Conservation (phyloP, 306 rosid genomes). For the Sphenostylis stenocarpa region DNA sequence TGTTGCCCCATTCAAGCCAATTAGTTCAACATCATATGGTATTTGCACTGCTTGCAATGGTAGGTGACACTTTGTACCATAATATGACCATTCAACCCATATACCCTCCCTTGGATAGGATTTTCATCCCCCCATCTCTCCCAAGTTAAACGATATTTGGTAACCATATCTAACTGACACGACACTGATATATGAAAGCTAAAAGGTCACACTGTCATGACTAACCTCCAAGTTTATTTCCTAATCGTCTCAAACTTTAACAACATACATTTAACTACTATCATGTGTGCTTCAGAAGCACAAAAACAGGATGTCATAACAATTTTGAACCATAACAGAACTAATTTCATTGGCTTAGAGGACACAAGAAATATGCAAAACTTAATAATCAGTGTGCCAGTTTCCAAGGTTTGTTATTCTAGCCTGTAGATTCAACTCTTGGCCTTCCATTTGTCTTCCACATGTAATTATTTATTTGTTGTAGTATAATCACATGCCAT, state of each 20-base stretch:
- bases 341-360: background rate
- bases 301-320: conserved; percentile 8
- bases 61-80: background rate
- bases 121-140: background rate
- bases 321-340: conserved; percentile 15
- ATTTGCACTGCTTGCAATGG: background rate
- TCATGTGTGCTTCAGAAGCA: background rate
- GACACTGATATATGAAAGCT: background rate
- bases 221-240: too few species aligned
- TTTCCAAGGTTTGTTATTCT: conserved; percentile 13
- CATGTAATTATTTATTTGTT: conserved; percentile 1
- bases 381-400: conserved; percentile 2
- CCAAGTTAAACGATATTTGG: background rate
- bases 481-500: background rate
- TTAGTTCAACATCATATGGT: background rate
- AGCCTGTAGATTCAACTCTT: conserved; percentile 12
- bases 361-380: conserved; percentile 16
- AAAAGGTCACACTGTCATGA: background rate
- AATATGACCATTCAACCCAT: background rate
- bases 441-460: background rate
- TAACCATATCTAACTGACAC: conserved; percentile 15
- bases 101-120: background rate
- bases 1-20: background rate
- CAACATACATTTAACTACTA: conserved; percentile 2
- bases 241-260: conserved; percentile 6